Percentiles rank a stretch among this genome's conserved stretches.
Evolutionary conservation across 495 filamentous ascomycete genomes (phyloP).

Genomic region (Lasiosphaeria ovina): DNA sequence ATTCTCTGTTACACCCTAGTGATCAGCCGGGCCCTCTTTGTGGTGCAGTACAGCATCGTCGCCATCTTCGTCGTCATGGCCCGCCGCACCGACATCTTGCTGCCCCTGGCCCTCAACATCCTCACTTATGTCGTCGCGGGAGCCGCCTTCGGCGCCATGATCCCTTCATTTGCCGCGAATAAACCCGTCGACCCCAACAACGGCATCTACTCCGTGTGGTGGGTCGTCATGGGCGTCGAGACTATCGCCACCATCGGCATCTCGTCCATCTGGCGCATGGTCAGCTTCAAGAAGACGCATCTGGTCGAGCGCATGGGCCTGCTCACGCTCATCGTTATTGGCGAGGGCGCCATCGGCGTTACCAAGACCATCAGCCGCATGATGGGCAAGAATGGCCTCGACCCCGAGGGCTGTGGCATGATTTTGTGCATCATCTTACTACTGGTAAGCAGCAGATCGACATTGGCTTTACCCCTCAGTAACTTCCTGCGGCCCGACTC

Average conservation of each 20-base stretch:
- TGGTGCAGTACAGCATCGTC: conserved; percentile 57
- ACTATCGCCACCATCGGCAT: conserved; percentile 52
- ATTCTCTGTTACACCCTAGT: conserved; percentile 31
- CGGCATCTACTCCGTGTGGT: conserved; percentile 55
- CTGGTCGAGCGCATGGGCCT: conserved; percentile 65
- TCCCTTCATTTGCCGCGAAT: conserved; percentile 38
- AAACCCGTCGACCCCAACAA: conserved; percentile 24
- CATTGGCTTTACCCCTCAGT: background rate
- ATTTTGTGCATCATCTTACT: conserved; percentile 33
- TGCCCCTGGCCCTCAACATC: conserved; percentile 42
- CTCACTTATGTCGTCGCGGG: conserved; percentile 43
- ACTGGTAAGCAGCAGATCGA: conserved; percentile 18
- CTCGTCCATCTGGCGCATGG: conserved; percentile 51
- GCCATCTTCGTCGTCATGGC: conserved; percentile 38
- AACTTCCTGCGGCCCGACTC: background rate
- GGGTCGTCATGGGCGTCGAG: conserved; percentile 56
- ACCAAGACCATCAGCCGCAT: conserved; percentile 36
- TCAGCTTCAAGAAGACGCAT: conserved; percentile 65
- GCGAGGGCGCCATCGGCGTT: conserved; percentile 56
- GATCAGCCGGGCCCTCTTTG: conserved; percentile 47
- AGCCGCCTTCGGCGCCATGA: conserved; percentile 39
- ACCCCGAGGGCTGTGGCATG: conserved; percentile 21
- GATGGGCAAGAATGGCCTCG: conserved; percentile 15
- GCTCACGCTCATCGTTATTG: conserved; percentile 67
- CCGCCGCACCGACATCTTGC: conserved; percentile 27